Evolutionary conservation across 2,329 filamentous ascomycete genomes (phyloP).

Genomic region (Whalleya microplaca): DNA sequence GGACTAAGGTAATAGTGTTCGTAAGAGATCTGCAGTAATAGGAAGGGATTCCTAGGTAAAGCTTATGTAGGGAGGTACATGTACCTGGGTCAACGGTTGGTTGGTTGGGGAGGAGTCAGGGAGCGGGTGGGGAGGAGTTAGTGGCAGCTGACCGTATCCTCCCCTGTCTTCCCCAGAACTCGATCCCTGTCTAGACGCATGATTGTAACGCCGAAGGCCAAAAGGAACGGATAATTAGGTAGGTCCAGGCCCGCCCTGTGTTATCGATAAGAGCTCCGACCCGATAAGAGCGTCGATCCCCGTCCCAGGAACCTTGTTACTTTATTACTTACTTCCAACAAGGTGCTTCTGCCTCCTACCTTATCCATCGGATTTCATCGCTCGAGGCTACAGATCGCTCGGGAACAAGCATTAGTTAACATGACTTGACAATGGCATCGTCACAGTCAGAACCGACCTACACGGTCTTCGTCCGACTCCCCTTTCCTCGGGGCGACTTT

Average conservation of each 20-base stretch:
- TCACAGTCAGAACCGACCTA: constrained; percentile 55
- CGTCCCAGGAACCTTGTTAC: no score
- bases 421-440: constrained; percentile 33
- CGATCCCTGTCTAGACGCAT: not conserved
- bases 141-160: constrained; percentile 15
- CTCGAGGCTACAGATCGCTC: constrained; percentile 11
- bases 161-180: not conserved
- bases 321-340: constrained; percentile 5
- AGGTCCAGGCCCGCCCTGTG: constrained; percentile 12
- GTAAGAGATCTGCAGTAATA: no score
- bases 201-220: constrained; percentile 5
- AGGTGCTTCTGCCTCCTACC: constrained; percentile 8
- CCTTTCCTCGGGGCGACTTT: constrained; percentile 85
- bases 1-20: not conserved
- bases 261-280: constrained; percentile 37
- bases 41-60: no score
- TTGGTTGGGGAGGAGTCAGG: not conserved
- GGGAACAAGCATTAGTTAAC: constrained; percentile 18
- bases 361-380: constrained; percentile 12
- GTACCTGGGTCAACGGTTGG: not conserved
- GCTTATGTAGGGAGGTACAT: not conserved
- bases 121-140: not conserved
- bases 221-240: constrained; percentile 10
- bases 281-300: constrained; percentile 21
- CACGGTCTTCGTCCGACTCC: constrained; percentile 87